phyloP scores from a whole-genome alignment of 306 rosid species.

The Rosa lucieae region DNA sequence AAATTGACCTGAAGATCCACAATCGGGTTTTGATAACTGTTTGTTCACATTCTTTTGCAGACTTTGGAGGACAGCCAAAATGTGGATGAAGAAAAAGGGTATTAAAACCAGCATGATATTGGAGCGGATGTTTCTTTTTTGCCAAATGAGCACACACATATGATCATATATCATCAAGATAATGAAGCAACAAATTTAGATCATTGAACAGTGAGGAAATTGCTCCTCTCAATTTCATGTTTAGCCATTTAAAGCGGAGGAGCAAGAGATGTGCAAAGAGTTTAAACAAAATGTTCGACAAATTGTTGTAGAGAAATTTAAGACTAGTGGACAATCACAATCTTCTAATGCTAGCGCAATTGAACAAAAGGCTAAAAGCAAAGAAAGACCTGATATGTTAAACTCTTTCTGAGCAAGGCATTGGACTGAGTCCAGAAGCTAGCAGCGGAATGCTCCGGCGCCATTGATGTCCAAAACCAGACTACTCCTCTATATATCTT shows the following conservation, averaged over 20 bases:
- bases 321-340: too few relatives aligned
- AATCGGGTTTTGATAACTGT: neutral
- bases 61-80: neutral
- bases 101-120: slow-evolving; percentile 50
- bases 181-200: neutral
- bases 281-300: too few relatives aligned
- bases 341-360: too few relatives aligned
- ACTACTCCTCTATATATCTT: neutral
- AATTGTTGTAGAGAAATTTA: too few relatives aligned
- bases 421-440: slow-evolving; percentile 85
- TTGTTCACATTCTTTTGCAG: neutral
- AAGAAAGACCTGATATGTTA: slow-evolving; percentile 64
- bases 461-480: slow-evolving; percentile 28
- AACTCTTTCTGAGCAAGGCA: slow-evolving; percentile 76
- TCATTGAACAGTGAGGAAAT: neutral
- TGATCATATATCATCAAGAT: neutral
- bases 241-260: neutral
- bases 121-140: slow-evolving; percentile 64
- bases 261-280: neutral
- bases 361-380: neutral
- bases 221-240: neutral
- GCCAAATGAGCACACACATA: slow-evolving; percentile 19
- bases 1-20: neutral
- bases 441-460: slow-evolving; percentile 40
- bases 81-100: slow-evolving; percentile 47